phyloP scores from a whole-genome alignment of 164 flowering plant genomes.

The Magnolia kwangsiensis region DNA sequence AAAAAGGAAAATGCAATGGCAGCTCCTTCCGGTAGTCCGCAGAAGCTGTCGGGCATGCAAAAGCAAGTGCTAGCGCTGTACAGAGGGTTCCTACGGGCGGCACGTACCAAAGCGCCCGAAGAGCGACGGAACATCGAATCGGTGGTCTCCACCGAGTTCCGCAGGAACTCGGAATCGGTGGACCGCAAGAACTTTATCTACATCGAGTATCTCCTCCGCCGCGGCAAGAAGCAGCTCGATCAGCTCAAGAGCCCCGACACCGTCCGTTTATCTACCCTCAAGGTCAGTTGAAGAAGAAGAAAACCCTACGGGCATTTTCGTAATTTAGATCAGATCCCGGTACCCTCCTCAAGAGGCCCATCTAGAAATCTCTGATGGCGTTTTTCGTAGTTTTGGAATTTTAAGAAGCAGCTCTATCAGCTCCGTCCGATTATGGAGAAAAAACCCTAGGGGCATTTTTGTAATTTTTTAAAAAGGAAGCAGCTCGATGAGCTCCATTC shows the following conservation, averaged over 20 bases:
- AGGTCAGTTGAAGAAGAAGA: conserved; percentile 2
- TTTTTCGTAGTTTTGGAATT: no score
- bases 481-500: conserved; percentile 17
- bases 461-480: background rate
- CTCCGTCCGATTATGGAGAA: conserved; percentile 5
- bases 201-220: conserved; percentile 18
- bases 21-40: background rate
- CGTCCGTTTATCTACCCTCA: conserved; percentile 7
- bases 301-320: background rate
- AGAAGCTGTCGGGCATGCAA: conserved; percentile 20
- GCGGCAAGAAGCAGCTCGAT: conserved; percentile 22
- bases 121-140: conserved; percentile 13
- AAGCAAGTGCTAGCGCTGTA: conserved; percentile 17
- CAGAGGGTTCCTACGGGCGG: conserved; percentile 14
- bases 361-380: background rate
- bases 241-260: conserved; percentile 14
- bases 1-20: background rate
- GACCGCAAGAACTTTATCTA: conserved; percentile 18
- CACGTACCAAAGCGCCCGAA: conserved; percentile 12
- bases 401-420: conserved; percentile 17
- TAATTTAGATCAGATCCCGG: background rate
- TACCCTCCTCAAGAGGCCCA: background rate
- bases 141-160: conserved; percentile 16
- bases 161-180: conserved; percentile 4
- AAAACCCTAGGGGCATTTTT: background rate